Base-by-base conservation (phyloP, 495 filamentous ascomycete species). In the Pyrenula aspistea region DNA sequence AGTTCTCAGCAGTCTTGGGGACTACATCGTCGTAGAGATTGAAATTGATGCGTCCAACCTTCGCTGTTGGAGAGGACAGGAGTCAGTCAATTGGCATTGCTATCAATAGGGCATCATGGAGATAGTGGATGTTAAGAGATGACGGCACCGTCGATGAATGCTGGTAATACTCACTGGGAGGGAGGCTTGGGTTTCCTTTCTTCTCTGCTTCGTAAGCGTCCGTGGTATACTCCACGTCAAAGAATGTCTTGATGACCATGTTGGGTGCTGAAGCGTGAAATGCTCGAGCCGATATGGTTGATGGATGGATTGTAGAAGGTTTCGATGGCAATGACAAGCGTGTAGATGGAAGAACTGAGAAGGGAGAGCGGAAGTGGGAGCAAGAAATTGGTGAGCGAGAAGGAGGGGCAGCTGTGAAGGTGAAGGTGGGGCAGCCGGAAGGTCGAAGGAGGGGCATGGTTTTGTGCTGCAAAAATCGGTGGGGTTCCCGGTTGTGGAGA, bases 1-100 rank as follows among this genome's bases (percentile, higher is more conserved):
- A 99, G 80, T 97, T 99, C 68, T 87, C 83, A 62, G 87, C 87
- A 36, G 93, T 97, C 77, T 91, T 96, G 67, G 93, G 94, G 52
- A 94, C 89, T 21, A 83, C 78, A 59, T 87, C 78, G 67, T 95
- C 84, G 80, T 80, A 96, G 70, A 98, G 89, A 64, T 80, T 83
- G 80, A 98, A 92, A 74, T 83, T 86, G 79, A 97, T 85, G 64
- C 88, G 88, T 65, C 86, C 89, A 52, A 64, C 68, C 70, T 91
- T 89, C 54, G 69, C 89, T 93, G 67, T 61, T 63, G 55, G 12
- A 56, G 48, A 24, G 36, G 23, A 11, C 55, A 60, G 63, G 56
- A 66, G 63, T 66, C 59, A 65, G 63, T 59, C 22, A 24, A 22
- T 19, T 31, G 36, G 42, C 10, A 55, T 53, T 53, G 54, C 57